Conservation (phyloP, 148 eudicot genomes). For the Chenopodium suecicum region DNA sequence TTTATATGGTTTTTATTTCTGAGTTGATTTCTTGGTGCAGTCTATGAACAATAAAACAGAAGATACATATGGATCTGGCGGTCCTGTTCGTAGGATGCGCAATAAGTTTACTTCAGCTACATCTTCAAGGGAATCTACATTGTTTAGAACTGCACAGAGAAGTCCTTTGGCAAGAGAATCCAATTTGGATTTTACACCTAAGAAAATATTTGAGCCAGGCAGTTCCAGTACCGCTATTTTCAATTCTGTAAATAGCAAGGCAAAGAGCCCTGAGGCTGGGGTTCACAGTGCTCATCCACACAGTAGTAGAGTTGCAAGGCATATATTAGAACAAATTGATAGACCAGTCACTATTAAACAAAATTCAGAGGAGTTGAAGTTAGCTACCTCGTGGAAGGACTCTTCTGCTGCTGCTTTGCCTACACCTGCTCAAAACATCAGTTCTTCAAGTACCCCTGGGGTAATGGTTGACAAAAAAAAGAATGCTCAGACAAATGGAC, state of each 20-base stretch:
- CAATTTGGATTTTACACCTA: conserved; percentile 38
- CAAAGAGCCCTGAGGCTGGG: conserved; percentile 31
- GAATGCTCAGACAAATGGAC: conserved; percentile 28
- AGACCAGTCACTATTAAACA: conserved; percentile 62
- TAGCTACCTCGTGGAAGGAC: conserved; percentile 52
- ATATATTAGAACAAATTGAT: conserved; percentile 74
- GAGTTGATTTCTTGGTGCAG: conserved; percentile 28
- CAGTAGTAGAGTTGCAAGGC: conserved; percentile 55
- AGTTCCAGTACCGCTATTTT: conserved; percentile 31
- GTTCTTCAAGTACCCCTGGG: conserved; percentile 23
- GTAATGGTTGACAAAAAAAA: conserved; percentile 9
- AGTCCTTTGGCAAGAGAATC: conserved; percentile 34
- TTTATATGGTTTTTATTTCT: not conserved
- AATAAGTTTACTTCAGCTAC: conserved; percentile 54
- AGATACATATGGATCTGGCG: conserved; percentile 59
- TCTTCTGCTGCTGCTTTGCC: conserved; percentile 35
- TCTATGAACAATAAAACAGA: conserved; percentile 32
- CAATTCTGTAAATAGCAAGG: conserved; percentile 23
- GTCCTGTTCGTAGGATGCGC: conserved; percentile 67
- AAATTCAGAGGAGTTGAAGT: conserved; percentile 62
- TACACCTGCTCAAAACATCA: conserved; percentile 19
- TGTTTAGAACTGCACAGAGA: conserved; percentile 35
- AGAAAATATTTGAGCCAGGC: conserved; percentile 39
- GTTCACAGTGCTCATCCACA: conserved; percentile 39
- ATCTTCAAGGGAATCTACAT: conserved; percentile 47